Evolutionary conservation across 768 basidiomycete genomes (phyloP).

Genomic region (Dentipellis sp.): DNA sequence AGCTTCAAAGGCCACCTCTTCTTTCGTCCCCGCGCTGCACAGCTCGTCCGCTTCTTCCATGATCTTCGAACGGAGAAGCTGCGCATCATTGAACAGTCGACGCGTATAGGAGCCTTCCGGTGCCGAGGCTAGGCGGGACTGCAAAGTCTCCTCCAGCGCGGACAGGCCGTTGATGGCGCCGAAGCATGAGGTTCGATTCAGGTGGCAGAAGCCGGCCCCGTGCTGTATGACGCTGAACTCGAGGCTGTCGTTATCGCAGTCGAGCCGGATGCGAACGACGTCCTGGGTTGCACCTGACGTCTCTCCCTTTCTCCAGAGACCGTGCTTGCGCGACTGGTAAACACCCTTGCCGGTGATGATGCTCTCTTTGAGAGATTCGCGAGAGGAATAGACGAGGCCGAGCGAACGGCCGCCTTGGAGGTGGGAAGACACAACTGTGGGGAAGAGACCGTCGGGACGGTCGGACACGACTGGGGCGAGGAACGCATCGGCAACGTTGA

Average conservation of each 20-base stretch:
- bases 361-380: conserved; percentile 75
- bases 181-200: conserved; percentile 83
- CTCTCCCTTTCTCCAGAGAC: conserved; percentile 95
- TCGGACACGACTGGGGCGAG: conserved; percentile 77
- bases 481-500: conserved; percentile 81
- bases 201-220: conserved; percentile 91
- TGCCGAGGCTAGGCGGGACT: conserved; percentile 60
- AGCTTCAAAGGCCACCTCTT: conserved; percentile 89
- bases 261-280: conserved; percentile 69
- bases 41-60: conserved; percentile 98
- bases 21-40: conserved; percentile 68
- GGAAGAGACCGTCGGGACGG: conserved; percentile 85
- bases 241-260: conserved; percentile 90
- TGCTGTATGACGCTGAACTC: conserved; percentile 87
- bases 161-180: conserved; percentile 71
- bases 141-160: conserved; percentile 73
- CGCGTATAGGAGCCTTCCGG: conserved; percentile 91
- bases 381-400: conserved; percentile 93
- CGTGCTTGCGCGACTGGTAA: conserved; percentile 94
- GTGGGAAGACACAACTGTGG: conserved; percentile 78
- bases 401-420: conserved; percentile 63
- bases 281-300: conserved; percentile 92
- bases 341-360: conserved; percentile 86
- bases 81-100: conserved; percentile 73
- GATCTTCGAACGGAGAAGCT: conserved; percentile 85